Base-by-base conservation (phyloP, 352 stramenopile species). In the Pythium aristosporum region DNA sequence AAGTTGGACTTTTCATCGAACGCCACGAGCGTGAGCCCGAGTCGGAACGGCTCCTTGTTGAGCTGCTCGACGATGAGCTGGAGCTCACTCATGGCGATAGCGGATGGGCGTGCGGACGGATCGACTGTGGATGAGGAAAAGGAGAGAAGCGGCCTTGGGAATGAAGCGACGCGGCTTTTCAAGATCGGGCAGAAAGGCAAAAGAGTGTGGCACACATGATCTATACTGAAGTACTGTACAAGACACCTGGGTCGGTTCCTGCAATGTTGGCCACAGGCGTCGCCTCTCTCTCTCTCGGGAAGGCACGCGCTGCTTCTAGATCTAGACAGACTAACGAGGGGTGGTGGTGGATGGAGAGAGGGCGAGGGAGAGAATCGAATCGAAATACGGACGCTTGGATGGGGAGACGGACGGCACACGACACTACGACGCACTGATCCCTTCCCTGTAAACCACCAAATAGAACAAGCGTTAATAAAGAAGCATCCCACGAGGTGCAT, bases 1-100 rank as follows among this genome's bases (percentile, higher is more conserved):
- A 95, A 92, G 66, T 89, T 91, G 61, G 81, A 87, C 65, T 98
- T 98, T 73, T 98, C 92, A 57, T 98, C 96, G 60, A 98, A 98
- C 43, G 93, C 91, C 48, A 96, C 88, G 58, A 97, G 75, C 28
- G 83, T 92, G 57, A 97, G 75, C 9, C 91, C 86, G 28, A 96
- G 82, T 11, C 81, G 85, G 78, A 98, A 98, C 9, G 92, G 91
- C 61, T 94, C 82, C 68, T 97, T 91, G 74, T 98, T 98, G 60
- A 98, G 84, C 65, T 93, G 80, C 75, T 96, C 86, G 39, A 98
- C 92, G 73, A 98, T 98, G 57, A 96, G 80, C 67, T 94, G 82
- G 32, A 98, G 78, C 68, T 98, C 91, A 57, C 77, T 92, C 91
- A 98, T 98, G 61, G 25, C 16, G 21, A 23, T 52, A 20, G n/a